phyloP scores from a whole-genome alignment of 2,329 filamentous ascomycete genomes.

The Aspergillus sp. region DNA sequence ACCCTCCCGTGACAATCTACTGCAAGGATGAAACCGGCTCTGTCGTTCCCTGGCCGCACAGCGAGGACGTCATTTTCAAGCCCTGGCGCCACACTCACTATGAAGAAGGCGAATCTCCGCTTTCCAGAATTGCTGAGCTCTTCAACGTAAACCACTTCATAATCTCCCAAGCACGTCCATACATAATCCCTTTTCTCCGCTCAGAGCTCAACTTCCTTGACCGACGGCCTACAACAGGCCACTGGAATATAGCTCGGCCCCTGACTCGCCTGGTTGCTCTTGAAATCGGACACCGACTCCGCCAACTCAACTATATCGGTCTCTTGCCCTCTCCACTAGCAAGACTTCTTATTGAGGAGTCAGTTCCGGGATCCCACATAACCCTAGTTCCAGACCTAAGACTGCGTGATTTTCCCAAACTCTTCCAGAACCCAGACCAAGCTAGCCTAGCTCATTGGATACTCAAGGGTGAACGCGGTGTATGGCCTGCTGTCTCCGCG shows the following conservation, averaged over 20 bases:
- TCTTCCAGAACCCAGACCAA: slow-evolving; percentile 80
- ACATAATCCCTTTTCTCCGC: slow-evolving; percentile 80
- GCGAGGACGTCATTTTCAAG: slow-evolving; percentile 61
- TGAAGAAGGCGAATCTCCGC: slow-evolving; percentile 64
- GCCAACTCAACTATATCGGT: slow-evolving; percentile 76
- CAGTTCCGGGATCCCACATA: slow-evolving; percentile 73
- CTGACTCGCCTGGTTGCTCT: slow-evolving; percentile 67
- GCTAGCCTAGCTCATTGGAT: slow-evolving; percentile 84
- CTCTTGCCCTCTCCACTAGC: slow-evolving; percentile 69
- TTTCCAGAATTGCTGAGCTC: slow-evolving; percentile 73
- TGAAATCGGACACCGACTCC: slow-evolving; percentile 76
- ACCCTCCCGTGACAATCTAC: slow-evolving; percentile 67
- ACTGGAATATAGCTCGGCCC: slow-evolving; percentile 58
- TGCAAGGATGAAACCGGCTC: slow-evolving; percentile 74
- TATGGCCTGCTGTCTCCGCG: slow-evolving; percentile 86
- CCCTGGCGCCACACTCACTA: slow-evolving; percentile 67
- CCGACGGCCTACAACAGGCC: slow-evolving; percentile 56
- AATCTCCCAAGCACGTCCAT: slow-evolving; percentile 86
- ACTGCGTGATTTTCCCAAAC: slow-evolving; percentile 68
- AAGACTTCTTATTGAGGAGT: slow-evolving; percentile 79
- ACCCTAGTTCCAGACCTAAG: slow-evolving; percentile 80
- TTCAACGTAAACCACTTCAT: slow-evolving; percentile 97
- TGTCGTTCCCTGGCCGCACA: slow-evolving; percentile 71
- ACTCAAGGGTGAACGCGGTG: slow-evolving; percentile 75
- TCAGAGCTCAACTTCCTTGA: slow-evolving; percentile 75